Evolutionary conservation across 2,329 filamentous ascomycete species (phyloP), one percentile per base, ranked within the genome.

Genomic region (Leptodontidium sp.): DNA sequence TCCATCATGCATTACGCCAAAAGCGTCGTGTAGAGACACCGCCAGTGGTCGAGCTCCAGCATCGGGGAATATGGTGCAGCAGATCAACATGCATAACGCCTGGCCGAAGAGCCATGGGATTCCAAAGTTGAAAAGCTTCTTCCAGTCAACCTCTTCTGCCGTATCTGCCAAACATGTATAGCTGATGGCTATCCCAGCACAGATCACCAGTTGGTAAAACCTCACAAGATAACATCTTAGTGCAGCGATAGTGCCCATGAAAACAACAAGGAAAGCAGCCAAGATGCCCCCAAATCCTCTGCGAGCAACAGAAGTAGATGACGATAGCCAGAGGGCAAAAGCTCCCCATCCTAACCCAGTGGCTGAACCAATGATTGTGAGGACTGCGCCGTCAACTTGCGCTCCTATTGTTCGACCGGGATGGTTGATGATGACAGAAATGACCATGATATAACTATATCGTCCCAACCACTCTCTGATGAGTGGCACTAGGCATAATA

Each of bases 401-500:
- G 86, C 83, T 6, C 87, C 87, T 63, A 88, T 73, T 1, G 85
- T 84, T 47, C 87, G 81, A 26, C 84, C 85, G 2, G 87, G 82
- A 72, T 89, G 87, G 68, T 88, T 89, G 55, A 89, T 73, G 24
- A 88, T 82, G n/a, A 84, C 80, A 2, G 87, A 88, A 59, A 89
- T 76, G 4, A 81, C 83, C 80, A 87, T 84, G 68, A 89, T 82
- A 72, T 88, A 88, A 70, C 81, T 81, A 72, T 87, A 85, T 17
- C 78, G 80, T 1, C 87, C 87, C 4, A 89, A 79, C 82, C 83
- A 86, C n/a, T 76, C 67, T n/a, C 80, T 80, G 4, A 84, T 80
- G 2, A 73, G 73, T 1, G 85, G 85, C 5, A 88, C 75, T 2
- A 89, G 82, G 71, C 87, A 89, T 21, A 88, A 74, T 1, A 85